These are phyloP conservation scores for Aspergillus conjunctus DNA, from an alignment of 495 filamentous ascomycete species.

Conservation along the genomic window DNA sequence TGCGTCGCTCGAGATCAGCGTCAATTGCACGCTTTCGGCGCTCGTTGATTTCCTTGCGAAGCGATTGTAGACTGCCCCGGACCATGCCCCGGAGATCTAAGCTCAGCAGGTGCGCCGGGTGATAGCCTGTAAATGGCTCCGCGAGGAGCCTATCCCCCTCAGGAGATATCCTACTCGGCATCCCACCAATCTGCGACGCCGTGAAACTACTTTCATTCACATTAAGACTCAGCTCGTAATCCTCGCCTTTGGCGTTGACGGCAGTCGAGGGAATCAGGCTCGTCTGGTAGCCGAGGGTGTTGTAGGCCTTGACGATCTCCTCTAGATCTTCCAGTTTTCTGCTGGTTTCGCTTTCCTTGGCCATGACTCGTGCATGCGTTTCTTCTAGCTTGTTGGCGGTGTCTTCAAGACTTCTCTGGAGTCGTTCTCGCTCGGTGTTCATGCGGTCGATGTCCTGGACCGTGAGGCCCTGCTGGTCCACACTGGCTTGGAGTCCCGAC, in stretches of 20 bases:
- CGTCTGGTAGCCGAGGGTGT: constrained; percentile 89
- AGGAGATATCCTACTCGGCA: constrained; percentile 49
- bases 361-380: constrained; percentile 73
- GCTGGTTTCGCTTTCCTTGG: constrained; percentile 82
- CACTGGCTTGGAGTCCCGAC: constrained; percentile 73
- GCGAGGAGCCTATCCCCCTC: constrained; percentile 71
- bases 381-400: constrained; percentile 76
- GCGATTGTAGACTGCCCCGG: constrained; percentile 70
- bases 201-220: constrained; percentile 77
- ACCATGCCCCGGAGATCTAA: constrained; percentile 81
- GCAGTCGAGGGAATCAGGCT: constrained; percentile 84
- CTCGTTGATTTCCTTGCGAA: constrained; percentile 88
- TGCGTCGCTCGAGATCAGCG: constrained; percentile 85
- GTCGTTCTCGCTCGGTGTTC: constrained; percentile 89
- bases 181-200: constrained; percentile 66
- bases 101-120: constrained; percentile 82
- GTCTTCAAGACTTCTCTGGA: constrained; percentile 80
- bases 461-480: constrained; percentile 90
- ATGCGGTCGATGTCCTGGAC: constrained; percentile 98
- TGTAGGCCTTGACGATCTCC: constrained; percentile 82
- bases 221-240: constrained; percentile 80
- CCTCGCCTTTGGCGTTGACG: constrained; percentile 76
- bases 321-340: constrained; percentile 87
- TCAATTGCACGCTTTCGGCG: constrained; percentile 79
- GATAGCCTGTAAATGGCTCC: constrained; percentile 81